Base-by-base conservation (phyloP, 371 early-diverging fungal species). In the Mucor circinelloides region DNA sequence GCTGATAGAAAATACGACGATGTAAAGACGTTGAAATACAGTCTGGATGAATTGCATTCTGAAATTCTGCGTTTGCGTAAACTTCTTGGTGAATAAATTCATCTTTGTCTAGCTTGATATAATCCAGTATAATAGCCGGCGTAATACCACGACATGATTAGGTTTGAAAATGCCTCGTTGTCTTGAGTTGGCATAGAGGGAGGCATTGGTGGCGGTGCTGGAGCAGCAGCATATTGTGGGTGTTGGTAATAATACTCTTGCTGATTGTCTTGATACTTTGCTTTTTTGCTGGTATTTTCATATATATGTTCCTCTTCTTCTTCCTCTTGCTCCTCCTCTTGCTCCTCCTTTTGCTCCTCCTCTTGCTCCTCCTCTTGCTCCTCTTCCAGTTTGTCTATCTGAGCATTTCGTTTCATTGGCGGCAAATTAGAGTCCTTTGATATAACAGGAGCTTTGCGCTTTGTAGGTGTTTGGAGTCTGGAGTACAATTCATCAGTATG, bases 1-100 rank as follows among this genome's bases (percentile, higher is more conserved):
- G 62, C 77, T n/a, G 82, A 90, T 61, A 84, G 97, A 40, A 85
- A 87, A 69, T 85, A 93, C 70, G 96, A 96, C 42, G 96, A 95
- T 75, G 94, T 91, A 0, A 83, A 83, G 58, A 87, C 91, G 2
- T 75, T 97, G 50, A 86, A 89, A 64, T 62, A 74, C 12, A 90
- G 91, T 38, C 64, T 95, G 59, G 84, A 81, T 13, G 97, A 97
- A 52, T 70, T 97, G 13, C 89, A 82, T 36, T 62, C 32, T 5
- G 97, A 95, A 79, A 90, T 95, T 19, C 78, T 75, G 10, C 54
- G 66, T 19, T 50, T 83, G 38, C 69, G 62, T 31, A 25, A 55
- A 10, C 27, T 58, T 5, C 40, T 68, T 6, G 40, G 30, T 58
- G 25, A 57, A 48, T 32, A 55, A 52, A 52, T 52, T 52, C 17